phyloP scores from a whole-genome alignment of 176 grass and related monocot species.

The Pharus latifolius region DNA sequence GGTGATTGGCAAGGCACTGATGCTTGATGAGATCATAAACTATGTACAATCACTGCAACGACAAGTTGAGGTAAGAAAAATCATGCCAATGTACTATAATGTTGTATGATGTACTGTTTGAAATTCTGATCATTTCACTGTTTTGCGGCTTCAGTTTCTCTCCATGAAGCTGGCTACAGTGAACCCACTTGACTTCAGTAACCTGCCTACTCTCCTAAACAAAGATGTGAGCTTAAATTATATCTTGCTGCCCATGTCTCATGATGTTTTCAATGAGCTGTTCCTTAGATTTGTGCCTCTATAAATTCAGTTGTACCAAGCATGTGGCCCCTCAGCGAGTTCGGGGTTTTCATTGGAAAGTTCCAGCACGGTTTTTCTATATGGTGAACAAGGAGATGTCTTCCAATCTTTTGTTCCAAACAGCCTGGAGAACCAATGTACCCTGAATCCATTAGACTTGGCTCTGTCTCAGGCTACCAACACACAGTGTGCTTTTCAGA shows the following conservation, averaged over 20 bases:
- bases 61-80: conserved; percentile 58
- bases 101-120: neutral
- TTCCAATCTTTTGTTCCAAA: conserved; percentile 21
- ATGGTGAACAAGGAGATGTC: conserved; percentile 26
- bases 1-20: conserved; percentile 86
- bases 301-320: conserved; percentile 60
- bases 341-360: conserved; percentile 69
- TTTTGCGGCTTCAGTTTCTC: conserved; percentile 58
- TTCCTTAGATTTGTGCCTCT: neutral
- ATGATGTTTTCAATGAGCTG: neutral
- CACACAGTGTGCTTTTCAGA: conserved; percentile 26
- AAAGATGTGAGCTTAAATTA: conserved; percentile 61
- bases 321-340: conserved; percentile 32
- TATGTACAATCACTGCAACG: conserved; percentile 84
- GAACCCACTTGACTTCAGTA: conserved; percentile 78
- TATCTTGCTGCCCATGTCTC: neutral
- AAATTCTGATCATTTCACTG: conserved; percentile 17
- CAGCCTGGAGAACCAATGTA: conserved; percentile 31
- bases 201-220: conserved; percentile 55
- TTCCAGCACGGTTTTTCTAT: conserved; percentile 41
- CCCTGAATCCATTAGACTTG: conserved; percentile 36
- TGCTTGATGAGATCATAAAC: conserved; percentile 96
- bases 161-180: conserved; percentile 98
- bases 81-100: neutral
- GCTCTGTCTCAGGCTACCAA: conserved; percentile 29